Evolutionary conservation across 768 basidiomycete genomes (phyloP).

Genomic region (Psilocybe sp.): DNA sequence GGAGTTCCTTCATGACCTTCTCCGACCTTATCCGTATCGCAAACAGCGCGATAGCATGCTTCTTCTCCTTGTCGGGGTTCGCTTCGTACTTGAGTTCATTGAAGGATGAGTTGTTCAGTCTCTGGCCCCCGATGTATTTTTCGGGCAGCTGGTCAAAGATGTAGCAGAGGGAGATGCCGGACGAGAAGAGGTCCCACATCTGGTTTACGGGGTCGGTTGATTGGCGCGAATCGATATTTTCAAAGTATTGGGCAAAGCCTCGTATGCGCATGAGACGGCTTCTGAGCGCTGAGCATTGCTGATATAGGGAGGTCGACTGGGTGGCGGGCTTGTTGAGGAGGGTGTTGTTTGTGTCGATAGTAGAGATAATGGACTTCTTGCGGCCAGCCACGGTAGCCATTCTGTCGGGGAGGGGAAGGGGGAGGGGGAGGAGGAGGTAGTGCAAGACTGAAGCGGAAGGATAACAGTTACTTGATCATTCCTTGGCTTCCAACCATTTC

Average conservation of each 20-base stretch:
- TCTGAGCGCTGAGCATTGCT: conserved; percentile 82
- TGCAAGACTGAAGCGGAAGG: conserved; percentile 5
- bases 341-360: conserved; percentile 70
- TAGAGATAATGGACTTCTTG: conserved; percentile 77
- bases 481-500: conserved; percentile 20
- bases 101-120: conserved; percentile 63
- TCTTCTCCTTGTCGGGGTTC: conserved; percentile 80
- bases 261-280: conserved; percentile 75
- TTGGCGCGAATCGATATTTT: conserved; percentile 61
- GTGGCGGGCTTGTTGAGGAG: conserved; percentile 92
- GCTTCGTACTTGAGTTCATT: conserved; percentile 62
- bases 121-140: conserved; percentile 50
- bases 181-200: conserved; percentile 91
- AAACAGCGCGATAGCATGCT: conserved; percentile 88
- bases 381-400: conserved; percentile 63
- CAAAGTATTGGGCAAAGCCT: conserved; percentile 69
- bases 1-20: conserved; percentile 55
- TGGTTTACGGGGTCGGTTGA: conserved; percentile 92
- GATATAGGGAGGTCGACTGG: conserved; percentile 84
- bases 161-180: conserved; percentile 92
- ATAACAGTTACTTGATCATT: conserved; percentile 14
- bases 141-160: conserved; percentile 88
- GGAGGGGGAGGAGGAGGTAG: conserved; percentile 16
- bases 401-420: conserved; percentile 23
- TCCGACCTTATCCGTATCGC: conserved; percentile 82